phyloP scores from a whole-genome alignment of 192 early-diverging fungal species.

The Coemansia sp. region DNA sequence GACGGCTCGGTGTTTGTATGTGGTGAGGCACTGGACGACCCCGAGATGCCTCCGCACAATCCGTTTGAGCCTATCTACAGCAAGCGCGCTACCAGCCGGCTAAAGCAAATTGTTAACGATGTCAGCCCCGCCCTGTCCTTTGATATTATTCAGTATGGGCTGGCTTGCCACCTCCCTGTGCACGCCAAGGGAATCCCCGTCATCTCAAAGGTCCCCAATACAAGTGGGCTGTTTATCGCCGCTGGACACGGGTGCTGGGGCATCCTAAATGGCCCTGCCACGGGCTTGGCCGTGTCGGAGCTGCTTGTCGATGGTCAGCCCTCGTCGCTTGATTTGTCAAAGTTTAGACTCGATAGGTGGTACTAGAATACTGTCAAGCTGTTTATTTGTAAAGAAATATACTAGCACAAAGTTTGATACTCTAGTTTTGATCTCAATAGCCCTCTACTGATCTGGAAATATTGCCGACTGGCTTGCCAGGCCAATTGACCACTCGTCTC shows the following conservation, averaged over 20 bases:
- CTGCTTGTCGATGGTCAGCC: conserved; percentile 39
- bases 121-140: conserved; percentile 38
- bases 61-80: conserved; percentile 54
- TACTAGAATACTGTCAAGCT: neutral
- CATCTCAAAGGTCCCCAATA: conserved; percentile 45
- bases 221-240: conserved; percentile 45
- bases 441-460: neutral
- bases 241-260: conserved; percentile 57
- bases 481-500: neutral
- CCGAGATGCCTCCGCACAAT: conserved; percentile 55
- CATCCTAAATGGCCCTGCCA: conserved; percentile 54
- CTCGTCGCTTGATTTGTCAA: conserved; percentile 37
- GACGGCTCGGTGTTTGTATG: conserved; percentile 57
- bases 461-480: neutral
- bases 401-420: neutral
- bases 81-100: conserved; percentile 43
- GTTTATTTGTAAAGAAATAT: neutral
- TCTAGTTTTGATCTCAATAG: neutral
- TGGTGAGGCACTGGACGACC: conserved; percentile 53
- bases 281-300: conserved; percentile 49
- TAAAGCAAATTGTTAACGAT: conserved; percentile 55
- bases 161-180: conserved; percentile 51
- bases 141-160: conserved; percentile 46
- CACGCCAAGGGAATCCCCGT: conserved; percentile 52
- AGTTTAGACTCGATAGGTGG: conserved; percentile 50